Conservation (phyloP, 1,284 basidiomycete genomes). For the Termitomyces sp. region DNA sequence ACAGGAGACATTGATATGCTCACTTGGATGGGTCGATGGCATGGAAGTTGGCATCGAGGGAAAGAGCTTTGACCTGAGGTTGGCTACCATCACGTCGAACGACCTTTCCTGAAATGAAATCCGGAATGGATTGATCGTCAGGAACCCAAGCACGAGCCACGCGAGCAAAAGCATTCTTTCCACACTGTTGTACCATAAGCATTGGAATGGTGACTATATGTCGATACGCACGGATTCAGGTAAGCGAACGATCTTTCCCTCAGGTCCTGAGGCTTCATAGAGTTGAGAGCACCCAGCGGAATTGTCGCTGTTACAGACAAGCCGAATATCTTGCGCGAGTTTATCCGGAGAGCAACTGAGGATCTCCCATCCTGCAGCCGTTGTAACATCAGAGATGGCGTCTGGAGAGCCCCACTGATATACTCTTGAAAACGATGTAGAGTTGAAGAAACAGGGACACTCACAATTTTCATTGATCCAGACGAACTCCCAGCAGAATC, state of each 20-base stretch:
- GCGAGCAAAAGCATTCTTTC: constrained; percentile 44
- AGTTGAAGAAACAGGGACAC: constrained; percentile 9
- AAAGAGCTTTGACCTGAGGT: constrained; percentile 37
- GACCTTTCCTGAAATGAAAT: constrained; percentile 25
- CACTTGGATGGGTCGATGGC: constrained; percentile 31
- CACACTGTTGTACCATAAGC: constrained; percentile 33
- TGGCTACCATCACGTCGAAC: constrained; percentile 30
- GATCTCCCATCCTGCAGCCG: constrained; percentile 50
- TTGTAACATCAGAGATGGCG: constrained; percentile 49
- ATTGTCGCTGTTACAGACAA: constrained; percentile 38
- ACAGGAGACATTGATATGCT: not conserved
- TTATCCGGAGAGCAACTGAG: constrained; percentile 38
- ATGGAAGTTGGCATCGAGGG: constrained; percentile 40
- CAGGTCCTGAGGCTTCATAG: constrained; percentile 37
- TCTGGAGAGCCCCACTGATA: constrained; percentile 37
- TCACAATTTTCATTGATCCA: constrained; percentile 36
- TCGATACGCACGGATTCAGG: constrained; percentile 38
- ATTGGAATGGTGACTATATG: not conserved
- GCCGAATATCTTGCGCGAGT: constrained; percentile 40
- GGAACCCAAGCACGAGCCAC: constrained; percentile 40
- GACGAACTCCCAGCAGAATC: constrained; percentile 23
- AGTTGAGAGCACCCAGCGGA: constrained; percentile 39
- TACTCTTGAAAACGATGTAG: not conserved
- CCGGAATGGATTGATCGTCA: constrained; percentile 39
- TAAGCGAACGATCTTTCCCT: constrained; percentile 46